Percentiles rank a stretch among this genome's conserved stretches.
Evolutionary conservation across 495 filamentous ascomycete species (phyloP).

Genomic region (Chaetomium tenue): DNA sequence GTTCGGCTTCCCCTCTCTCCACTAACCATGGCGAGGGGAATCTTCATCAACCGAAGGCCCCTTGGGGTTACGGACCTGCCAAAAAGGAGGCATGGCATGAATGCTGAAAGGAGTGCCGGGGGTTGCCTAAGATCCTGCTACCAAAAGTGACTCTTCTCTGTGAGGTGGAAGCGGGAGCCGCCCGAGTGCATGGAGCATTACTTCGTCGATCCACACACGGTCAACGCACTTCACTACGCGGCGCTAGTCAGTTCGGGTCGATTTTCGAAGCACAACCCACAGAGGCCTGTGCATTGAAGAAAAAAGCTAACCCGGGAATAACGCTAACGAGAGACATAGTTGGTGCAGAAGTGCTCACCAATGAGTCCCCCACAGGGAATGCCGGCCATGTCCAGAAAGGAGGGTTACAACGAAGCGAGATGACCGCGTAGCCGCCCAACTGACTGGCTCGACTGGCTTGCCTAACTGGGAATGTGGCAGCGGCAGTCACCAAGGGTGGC

Average conservation of each 20-base stretch:
- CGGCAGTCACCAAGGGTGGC: not conserved
- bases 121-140: not conserved
- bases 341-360: not conserved
- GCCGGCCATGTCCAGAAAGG: not conserved
- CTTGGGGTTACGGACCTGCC: too few species aligned
- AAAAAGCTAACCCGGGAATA: not conserved
- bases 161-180: not conserved
- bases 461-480: not conserved
- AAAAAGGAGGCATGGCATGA: not conserved
- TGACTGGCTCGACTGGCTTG: not conserved
- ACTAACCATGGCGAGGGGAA: not conserved
- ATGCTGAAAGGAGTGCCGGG: not conserved
- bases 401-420: slow-evolving; percentile 15
- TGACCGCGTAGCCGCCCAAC: slow-evolving; percentile 13
- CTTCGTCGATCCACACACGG: not conserved
- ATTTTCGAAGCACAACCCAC: too few species aligned
- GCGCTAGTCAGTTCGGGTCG: too few species aligned
- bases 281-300: too few species aligned
- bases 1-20: not conserved
- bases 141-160: not conserved
- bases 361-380: too few species aligned
- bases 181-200: not conserved
- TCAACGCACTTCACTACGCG: not conserved
- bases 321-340: not conserved
- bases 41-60: not conserved